Evolutionary conservation across 169 alveolate genomes (phyloP).

Genomic region (Plasmodium inui): DNA sequence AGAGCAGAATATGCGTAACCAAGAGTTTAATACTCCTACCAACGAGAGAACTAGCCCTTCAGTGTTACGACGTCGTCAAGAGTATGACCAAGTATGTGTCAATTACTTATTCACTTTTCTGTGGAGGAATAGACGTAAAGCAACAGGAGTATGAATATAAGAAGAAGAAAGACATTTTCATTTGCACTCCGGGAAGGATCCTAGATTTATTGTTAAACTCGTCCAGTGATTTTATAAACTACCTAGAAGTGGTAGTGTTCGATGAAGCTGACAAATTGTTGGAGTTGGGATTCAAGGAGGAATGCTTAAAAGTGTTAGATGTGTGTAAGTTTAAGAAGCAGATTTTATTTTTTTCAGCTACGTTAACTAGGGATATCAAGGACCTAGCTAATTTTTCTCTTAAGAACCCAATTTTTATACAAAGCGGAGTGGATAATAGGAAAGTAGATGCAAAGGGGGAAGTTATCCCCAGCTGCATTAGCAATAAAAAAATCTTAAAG

Average conservation of each 20-base stretch:
- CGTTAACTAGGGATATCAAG: constrained; percentile 88
- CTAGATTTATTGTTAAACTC: constrained; percentile 94
- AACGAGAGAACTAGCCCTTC: constrained; percentile 94
- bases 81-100: constrained; percentile 86
- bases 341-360: constrained; percentile 92
- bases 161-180: constrained; percentile 94
- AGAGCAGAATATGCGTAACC: constrained; percentile 80
- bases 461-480: neutral
- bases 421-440: constrained; percentile 51
- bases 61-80: constrained; percentile 88
- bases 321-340: constrained; percentile 86
- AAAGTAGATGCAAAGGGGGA: neutral
- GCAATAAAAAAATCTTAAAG: constrained; percentile 7
- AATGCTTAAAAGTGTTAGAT: constrained; percentile 82
- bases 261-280: constrained; percentile 97
- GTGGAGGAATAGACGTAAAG: constrained; percentile 90
- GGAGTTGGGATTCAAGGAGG: constrained; percentile 95
- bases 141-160: constrained; percentile 91
- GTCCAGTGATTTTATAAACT: constrained; percentile 83
- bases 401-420: constrained; percentile 85
- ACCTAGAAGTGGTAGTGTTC: constrained; percentile 91
- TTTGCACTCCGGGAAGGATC: constrained; percentile 99
- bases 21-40: constrained; percentile 92
- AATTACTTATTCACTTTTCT: constrained; percentile 83
- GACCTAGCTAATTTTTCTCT: constrained; percentile 88